Evolutionary conservation across 2,329 filamentous ascomycete genomes (phyloP).

Genomic region (Mycosphaerella arachidis): DNA sequence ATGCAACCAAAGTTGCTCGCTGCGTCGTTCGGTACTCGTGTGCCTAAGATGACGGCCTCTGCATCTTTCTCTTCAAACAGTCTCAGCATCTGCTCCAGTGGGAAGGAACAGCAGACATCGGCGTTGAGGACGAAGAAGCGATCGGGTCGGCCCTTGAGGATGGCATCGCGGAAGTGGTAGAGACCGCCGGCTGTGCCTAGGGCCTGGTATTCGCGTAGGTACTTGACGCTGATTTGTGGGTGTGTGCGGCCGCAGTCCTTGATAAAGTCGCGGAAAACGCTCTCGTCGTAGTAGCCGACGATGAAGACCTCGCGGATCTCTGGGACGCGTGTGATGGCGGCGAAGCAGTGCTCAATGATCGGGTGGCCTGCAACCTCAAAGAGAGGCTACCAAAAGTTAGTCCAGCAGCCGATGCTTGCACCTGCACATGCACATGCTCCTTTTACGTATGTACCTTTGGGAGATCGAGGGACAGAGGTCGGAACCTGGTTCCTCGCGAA

Average conservation of each 20-base stretch:
- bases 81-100: constrained; percentile 89
- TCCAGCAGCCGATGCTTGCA: neutral
- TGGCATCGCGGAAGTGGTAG: constrained; percentile 98
- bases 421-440: neutral
- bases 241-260: constrained; percentile 82
- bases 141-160: constrained; percentile 91
- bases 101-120: constrained; percentile 98
- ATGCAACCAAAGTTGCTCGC: constrained; percentile 98
- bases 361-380: constrained; percentile 98
- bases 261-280: constrained; percentile 96
- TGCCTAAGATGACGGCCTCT: constrained; percentile 93
- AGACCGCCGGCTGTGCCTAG: constrained; percentile 92
- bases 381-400: constrained; percentile 61
- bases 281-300: constrained; percentile 98
- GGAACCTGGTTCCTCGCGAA: constrained; percentile 90
- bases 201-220: constrained; percentile 95
- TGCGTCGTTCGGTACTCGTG: constrained; percentile 81
- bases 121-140: constrained; percentile 96
- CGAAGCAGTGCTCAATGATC: constrained; percentile 97
- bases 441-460: constrained; percentile 65
- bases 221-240: constrained; percentile 84
- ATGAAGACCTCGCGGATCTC: constrained; percentile 95
- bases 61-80: constrained; percentile 93
- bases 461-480: constrained; percentile 87
- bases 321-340: constrained; percentile 82